A percentile compares a stretch with the other conserved stretches of the same genome.
These are phyloP conservation scores for Picea mariana DNA, from an alignment of 83 land plant genomes.

Conservation along the genomic window DNA sequence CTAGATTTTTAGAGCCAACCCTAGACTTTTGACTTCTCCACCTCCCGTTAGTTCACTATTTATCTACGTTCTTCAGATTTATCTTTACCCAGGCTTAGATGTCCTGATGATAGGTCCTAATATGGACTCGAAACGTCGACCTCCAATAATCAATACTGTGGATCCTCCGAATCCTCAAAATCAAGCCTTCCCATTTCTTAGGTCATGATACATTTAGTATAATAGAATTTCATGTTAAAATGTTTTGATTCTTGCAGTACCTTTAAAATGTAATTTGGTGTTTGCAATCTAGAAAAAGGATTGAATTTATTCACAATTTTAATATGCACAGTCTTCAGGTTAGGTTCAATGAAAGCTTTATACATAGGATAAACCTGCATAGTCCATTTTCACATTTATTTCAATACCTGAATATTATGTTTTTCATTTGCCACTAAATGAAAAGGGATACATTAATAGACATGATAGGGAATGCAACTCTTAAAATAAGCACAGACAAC, in stretches of 20 bases:
- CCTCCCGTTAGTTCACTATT: too few relatives aligned
- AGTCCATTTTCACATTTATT: background rate
- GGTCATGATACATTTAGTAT: background rate
- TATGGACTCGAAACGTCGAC: too few relatives aligned
- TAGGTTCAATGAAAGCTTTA: constrained; percentile 43
- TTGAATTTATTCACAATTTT: too few relatives aligned
- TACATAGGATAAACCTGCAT: constrained; percentile 49
- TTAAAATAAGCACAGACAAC: background rate
- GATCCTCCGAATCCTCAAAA: too few relatives aligned
- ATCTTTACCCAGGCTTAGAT: too few relatives aligned
- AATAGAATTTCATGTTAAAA: background rate
- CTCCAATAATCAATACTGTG: too few relatives aligned
- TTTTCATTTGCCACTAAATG: background rate
- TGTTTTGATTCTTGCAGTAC: background rate
- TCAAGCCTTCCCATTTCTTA: background rate
- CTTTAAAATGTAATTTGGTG: constrained; percentile 31
- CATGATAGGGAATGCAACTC: background rate
- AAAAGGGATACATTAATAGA: background rate
- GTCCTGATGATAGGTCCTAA: too few relatives aligned
- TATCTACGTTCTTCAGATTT: too few relatives aligned
- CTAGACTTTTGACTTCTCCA: too few relatives aligned
- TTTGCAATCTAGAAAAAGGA: constrained; percentile 31
- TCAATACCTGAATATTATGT: background rate
- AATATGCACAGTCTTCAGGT: constrained; percentile 30
- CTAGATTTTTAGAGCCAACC: too few relatives aligned